A percentile compares a stretch with the other conserved stretches of the same genome.
phyloP scores from a whole-genome alignment of 2,329 filamentous ascomycete genomes.

The Penicillium oxalicum region DNA sequence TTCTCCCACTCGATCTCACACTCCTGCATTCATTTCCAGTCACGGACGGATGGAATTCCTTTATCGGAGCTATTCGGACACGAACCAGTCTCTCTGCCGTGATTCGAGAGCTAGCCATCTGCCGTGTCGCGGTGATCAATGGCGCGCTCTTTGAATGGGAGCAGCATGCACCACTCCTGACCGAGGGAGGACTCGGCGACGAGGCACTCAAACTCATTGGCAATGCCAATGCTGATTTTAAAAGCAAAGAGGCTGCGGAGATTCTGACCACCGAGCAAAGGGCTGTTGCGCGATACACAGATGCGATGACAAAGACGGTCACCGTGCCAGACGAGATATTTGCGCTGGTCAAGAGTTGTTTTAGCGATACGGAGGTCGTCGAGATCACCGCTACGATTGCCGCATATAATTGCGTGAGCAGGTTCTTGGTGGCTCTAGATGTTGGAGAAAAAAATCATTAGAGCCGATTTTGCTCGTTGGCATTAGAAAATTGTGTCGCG shows the following conservation, averaged over 20 bases:
- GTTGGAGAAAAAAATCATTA: slow-evolving; percentile 43
- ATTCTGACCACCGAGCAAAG: slow-evolving; percentile 56
- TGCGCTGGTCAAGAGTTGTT: slow-evolving; percentile 53
- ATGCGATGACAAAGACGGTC: slow-evolving; percentile 76
- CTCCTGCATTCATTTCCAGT: slow-evolving; percentile 52
- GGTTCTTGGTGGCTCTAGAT: slow-evolving; percentile 76
- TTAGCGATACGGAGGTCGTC: slow-evolving; percentile 67
- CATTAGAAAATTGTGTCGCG: too few relatives aligned
- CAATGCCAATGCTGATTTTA: slow-evolving; percentile 26
- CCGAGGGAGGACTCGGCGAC: slow-evolving; percentile 50
- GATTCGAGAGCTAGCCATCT: slow-evolving; percentile 72
- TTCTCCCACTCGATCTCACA: slow-evolving; percentile 50
- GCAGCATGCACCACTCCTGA: slow-evolving; percentile 69
- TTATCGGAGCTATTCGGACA: slow-evolving; percentile 52
- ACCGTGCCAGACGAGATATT: slow-evolving; percentile 65
- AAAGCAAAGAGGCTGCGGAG: slow-evolving; percentile 20
- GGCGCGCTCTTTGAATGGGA: slow-evolving; percentile 80
- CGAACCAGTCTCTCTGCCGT: slow-evolving; percentile 45
- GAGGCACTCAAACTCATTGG: slow-evolving; percentile 36
- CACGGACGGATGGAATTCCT: slow-evolving; percentile 55
- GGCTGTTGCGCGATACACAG: slow-evolving; percentile 66
- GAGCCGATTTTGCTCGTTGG: background rate
- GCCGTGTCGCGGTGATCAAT: slow-evolving; percentile 73
- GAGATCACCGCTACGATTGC: slow-evolving; percentile 75
- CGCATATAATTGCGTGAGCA: slow-evolving; percentile 77